Conservation (phyloP, 176 grass and related monocot genomes). For the Ananas comosus region DNA sequence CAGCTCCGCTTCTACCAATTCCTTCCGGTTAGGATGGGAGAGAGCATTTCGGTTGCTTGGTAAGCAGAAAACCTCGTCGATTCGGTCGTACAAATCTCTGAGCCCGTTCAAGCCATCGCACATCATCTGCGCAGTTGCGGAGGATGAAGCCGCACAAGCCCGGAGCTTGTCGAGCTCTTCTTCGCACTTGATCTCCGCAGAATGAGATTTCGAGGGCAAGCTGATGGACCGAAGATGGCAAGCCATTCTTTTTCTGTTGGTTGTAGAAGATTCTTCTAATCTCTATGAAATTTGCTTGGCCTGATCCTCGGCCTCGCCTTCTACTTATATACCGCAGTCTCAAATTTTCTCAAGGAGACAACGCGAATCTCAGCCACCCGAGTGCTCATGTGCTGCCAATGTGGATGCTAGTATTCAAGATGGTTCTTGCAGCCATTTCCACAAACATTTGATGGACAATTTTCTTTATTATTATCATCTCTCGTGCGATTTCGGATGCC, state of each 20-base stretch:
- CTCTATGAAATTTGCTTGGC: constrained; percentile 13
- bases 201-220: constrained; percentile 14
- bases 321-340: constrained; percentile 25
- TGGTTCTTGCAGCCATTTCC: constrained; percentile 1
- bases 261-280: neutral
- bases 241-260: constrained; percentile 6
- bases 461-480: too few species aligned
- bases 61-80: constrained; percentile 18
- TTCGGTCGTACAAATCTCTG: constrained; percentile 14
- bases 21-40: constrained; percentile 13
- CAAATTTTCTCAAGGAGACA: constrained; percentile 16
- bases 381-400: constrained; percentile 16
- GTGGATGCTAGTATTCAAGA: constrained; percentile 1
- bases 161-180: constrained; percentile 22
- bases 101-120: constrained; percentile 9
- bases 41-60: constrained; percentile 15
- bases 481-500: too few species aligned
- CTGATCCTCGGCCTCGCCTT: neutral
- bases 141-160: constrained; percentile 6
- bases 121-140: constrained; percentile 2
- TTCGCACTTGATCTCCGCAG: constrained; percentile 15
- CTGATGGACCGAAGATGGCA: constrained; percentile 19
- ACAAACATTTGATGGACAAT: neutral
- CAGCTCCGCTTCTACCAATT: constrained; percentile 23
- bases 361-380: constrained; percentile 16